Conservation (phyloP, 2,329 filamentous ascomycete genomes). For the Scedosporium dehoogii region DNA sequence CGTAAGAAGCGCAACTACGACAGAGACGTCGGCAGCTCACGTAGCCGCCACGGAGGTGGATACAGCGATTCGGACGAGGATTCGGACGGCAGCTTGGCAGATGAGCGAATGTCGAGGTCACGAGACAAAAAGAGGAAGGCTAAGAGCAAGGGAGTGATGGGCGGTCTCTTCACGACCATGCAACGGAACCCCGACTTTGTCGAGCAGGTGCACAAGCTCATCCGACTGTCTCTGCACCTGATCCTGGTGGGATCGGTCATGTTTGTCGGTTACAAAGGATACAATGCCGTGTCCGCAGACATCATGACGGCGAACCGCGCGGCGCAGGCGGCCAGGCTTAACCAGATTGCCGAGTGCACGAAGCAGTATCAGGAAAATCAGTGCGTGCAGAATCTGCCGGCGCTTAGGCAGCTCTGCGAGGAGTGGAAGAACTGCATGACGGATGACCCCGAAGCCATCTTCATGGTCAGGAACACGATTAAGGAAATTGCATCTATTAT, state of each 20-base stretch:
- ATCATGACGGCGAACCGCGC: slow-evolving; percentile 62
- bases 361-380: slow-evolving; percentile 66
- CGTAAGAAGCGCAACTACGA: slow-evolving; percentile 42
- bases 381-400: slow-evolving; percentile 61
- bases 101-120: slow-evolving; percentile 7
- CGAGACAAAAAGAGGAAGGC: slow-evolving; percentile 16
- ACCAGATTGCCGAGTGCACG: slow-evolving; percentile 64
- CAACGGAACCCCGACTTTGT: slow-evolving; percentile 50
- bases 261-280: slow-evolving; percentile 54
- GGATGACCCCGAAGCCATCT: slow-evolving; percentile 67
- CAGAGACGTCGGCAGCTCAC: slow-evolving; percentile 40
- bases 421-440: slow-evolving; percentile 86
- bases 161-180: slow-evolving; percentile 36
- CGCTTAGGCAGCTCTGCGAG: slow-evolving; percentile 61
- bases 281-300: slow-evolving; percentile 58
- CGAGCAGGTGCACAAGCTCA: slow-evolving; percentile 48
- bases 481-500: slow-evolving; percentile 87
- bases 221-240: slow-evolving; percentile 53
- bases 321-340: slow-evolving; percentile 57
- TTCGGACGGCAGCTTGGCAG: slow-evolving; percentile 29
- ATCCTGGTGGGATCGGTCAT: slow-evolving; percentile 44
- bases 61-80: slow-evolving; percentile 34
- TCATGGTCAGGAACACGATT: slow-evolving; percentile 70
- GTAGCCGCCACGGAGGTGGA: slow-evolving; percentile 28
- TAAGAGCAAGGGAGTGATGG: slow-evolving; percentile 26